Base-by-base conservation (phyloP, 192 early-diverging fungal species). In the Radiomyces spectabilis region DNA sequence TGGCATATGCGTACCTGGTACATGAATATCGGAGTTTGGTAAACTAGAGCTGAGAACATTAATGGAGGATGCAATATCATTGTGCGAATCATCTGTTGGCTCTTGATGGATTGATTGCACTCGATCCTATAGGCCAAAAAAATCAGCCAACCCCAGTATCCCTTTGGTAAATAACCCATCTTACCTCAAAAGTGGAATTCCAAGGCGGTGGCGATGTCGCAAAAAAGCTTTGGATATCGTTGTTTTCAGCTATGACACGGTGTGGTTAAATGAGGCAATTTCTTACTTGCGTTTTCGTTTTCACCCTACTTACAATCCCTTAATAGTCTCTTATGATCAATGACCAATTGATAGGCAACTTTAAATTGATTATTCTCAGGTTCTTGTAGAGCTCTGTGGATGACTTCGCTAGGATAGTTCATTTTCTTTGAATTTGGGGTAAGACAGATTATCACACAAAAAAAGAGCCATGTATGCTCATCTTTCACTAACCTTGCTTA, bases 331-430 rank as follows among this genome's bases (percentile, higher is more conserved):
- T 86, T 75, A 54, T 82, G 84, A 67, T 97, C 96, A 1, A 93
- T 77, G n/a, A 93, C 85, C 52, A 98, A 75, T 61, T 95, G 93
- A 66, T 96, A 98, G 4, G 96, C 92, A 5, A 98, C 96, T 58
- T 95, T 95, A 49, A 95, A 85, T 22, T 91, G 93, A 66, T 95
- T 97, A 63, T 94, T 95, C 46, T 85, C 89, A 5, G 73, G 65
- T 63, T 93, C 87, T 18, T 84, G 73, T 52, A 98, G 66, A 51
- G 92, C 91, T 39, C 74, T 61, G 22, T 84, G 59, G 32, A 99
- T 84, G 13, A 83, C 83, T 32, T 83, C 71, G 27, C 33, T 64
- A 18, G 71, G 61, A 59, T 80, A 89, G 7, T 81, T 82, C 83
- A 90, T 90, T 72, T 87, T 88, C 77, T 88, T 61, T n/a, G n/a